Evolutionary conservation across 2,329 filamentous ascomycete genomes (phyloP).

Genomic region (Fusarium sp.): DNA sequence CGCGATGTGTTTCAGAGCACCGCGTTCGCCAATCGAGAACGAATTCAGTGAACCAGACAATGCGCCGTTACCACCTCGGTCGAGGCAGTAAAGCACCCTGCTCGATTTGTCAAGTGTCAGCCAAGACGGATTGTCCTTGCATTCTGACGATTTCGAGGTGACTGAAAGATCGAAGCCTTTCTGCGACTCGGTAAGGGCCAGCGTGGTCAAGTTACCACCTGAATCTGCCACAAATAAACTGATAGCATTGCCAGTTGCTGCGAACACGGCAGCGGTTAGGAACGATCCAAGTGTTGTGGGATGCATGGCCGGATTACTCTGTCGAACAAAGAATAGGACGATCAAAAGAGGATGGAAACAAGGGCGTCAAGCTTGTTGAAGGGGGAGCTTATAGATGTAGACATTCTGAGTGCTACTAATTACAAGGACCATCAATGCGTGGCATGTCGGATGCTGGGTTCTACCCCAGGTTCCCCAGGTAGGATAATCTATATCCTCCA

Average conservation of each 20-base stretch:
- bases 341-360: neutral
- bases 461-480: neutral
- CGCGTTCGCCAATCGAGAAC: slow-evolving; percentile 28
- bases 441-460: neutral
- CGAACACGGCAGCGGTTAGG: slow-evolving; percentile 16
- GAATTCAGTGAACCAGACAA: slow-evolving; percentile 43
- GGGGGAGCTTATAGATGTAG: neutral
- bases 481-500: slow-evolving; percentile 25
- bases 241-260: slow-evolving; percentile 20
- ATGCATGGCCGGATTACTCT: slow-evolving; percentile 8
- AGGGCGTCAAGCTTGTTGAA: neutral
- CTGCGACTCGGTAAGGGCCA: slow-evolving; percentile 18
- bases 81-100: slow-evolving; percentile 43
- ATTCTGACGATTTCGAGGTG: slow-evolving; percentile 27
- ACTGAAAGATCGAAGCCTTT: slow-evolving; percentile 20
- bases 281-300: slow-evolving; percentile 10
- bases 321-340: neutral
- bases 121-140: slow-evolving; percentile 38
- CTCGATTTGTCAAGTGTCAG: slow-evolving; percentile 32
- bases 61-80: slow-evolving; percentile 26
- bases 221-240: slow-evolving; percentile 45
- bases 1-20: slow-evolving; percentile 24
- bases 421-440: neutral
- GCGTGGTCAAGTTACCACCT: slow-evolving; percentile 39
- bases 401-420: neutral